Percentiles rank a stretch among this genome's conserved stretches.
phyloP scores from a whole-genome alignment of 2,329 filamentous ascomycete species.

The Ceratocystis ficicola region DNA sequence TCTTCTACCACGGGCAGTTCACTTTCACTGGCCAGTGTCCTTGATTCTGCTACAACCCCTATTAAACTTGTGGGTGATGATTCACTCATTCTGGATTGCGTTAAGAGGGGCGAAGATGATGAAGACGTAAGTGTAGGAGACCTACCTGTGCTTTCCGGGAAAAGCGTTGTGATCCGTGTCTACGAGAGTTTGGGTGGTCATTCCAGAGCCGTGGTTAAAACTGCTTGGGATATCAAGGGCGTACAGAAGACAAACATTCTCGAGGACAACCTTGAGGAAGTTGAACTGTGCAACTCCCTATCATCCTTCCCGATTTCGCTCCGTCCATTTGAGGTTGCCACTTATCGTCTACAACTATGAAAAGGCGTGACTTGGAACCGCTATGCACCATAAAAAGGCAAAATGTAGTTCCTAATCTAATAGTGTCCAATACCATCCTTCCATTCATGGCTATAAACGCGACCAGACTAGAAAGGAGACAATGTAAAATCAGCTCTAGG shows the following conservation, averaged over 20 bases:
- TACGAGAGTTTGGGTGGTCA: slow-evolving; percentile 84
- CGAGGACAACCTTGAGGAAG: slow-evolving; percentile 69
- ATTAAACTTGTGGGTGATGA: slow-evolving; percentile 55
- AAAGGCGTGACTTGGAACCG: not conserved
- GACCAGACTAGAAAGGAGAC: too few species aligned
- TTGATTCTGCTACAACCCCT: slow-evolving; percentile 31
- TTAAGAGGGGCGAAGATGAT: slow-evolving; percentile 90
- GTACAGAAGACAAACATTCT: slow-evolving; percentile 76
- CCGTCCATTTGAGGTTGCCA: slow-evolving; percentile 75
- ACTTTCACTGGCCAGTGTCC: slow-evolving; percentile 20
- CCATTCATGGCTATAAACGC: too few species aligned
- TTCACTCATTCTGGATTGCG: slow-evolving; percentile 68
- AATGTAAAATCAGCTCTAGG: too few species aligned
- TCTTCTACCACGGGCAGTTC: slow-evolving; percentile 23
- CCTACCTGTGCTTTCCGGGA: slow-evolving; percentile 54
- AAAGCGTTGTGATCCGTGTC: slow-evolving; percentile 69
- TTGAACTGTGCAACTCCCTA: slow-evolving; percentile 36
- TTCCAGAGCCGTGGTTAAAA: slow-evolving; percentile 56
- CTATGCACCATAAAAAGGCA: not conserved
- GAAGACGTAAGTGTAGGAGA: slow-evolving; percentile 53
- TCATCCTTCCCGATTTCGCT: slow-evolving; percentile 49
- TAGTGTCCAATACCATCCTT: not conserved
- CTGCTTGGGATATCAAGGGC: slow-evolving; percentile 57
- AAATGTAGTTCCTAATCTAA: too few species aligned
- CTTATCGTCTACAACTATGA: slow-evolving; percentile 50